Evolutionary conservation across 352 stramenopile genomes (phyloP).

Genomic region (Globisporangium paddicum): DNA sequence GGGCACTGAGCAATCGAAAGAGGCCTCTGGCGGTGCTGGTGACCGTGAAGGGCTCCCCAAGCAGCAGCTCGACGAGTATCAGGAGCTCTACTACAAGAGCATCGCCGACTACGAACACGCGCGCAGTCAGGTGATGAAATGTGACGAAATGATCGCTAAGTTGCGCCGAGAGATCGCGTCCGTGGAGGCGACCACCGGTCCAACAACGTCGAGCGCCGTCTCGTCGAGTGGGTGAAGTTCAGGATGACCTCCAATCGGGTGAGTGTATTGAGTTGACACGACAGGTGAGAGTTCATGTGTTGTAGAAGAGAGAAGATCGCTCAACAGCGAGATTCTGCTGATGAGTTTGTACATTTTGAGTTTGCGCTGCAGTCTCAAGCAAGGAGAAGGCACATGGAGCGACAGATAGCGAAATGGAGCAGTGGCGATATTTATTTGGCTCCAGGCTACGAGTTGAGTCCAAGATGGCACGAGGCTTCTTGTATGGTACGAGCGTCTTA

Average conservation of each 20-base stretch:
- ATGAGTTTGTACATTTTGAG: background rate
- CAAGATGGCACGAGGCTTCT: no score
- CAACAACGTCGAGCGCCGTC: background rate
- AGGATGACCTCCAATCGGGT: background rate
- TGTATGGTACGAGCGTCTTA: no score
- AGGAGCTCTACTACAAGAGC: background rate
- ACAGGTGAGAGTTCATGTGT: background rate
- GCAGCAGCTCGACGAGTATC: constrained; percentile 7
- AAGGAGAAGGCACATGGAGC: background rate
- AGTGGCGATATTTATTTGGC: constrained; percentile 1
- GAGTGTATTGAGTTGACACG: background rate
- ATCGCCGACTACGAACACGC: constrained; percentile 12
- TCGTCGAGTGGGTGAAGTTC: background rate
- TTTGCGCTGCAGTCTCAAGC: background rate
- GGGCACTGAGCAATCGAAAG: background rate
- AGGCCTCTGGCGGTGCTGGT: background rate
- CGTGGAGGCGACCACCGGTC: constrained; percentile 2
- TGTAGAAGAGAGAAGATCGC: background rate
- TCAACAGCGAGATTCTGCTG: background rate
- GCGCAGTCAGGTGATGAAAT: constrained; percentile 1
- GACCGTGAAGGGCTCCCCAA: constrained; percentile 5
- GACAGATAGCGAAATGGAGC: background rate
- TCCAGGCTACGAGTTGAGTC: no score
- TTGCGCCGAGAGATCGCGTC: constrained; percentile 8
- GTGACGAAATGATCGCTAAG: constrained; percentile 8